These are phyloP conservation scores for Daldinia childiae DNA, from an alignment of 495 filamentous ascomycete genomes.

Conservation along the genomic window DNA sequence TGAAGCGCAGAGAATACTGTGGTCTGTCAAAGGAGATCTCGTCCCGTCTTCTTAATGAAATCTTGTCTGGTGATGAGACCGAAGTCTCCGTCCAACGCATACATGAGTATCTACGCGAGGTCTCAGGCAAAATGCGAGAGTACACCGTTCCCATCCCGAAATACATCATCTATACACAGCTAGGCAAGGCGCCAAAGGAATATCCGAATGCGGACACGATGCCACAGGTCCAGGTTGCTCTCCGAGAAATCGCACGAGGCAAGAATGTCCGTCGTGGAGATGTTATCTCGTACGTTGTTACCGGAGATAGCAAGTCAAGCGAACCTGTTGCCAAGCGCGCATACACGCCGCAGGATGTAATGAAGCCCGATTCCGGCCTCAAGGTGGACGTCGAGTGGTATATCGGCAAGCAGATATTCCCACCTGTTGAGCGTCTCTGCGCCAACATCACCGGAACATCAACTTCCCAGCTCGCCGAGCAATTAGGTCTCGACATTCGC, in stretches of 20 bases:
- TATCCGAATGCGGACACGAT: constrained; percentile 93
- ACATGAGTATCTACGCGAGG: constrained; percentile 88
- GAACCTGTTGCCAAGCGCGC: constrained; percentile 86
- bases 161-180: constrained; percentile 97
- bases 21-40: constrained; percentile 93
- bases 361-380: constrained; percentile 75
- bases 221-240: constrained; percentile 97
- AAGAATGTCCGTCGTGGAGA: constrained; percentile 90
- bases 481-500: constrained; percentile 86
- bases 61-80: constrained; percentile 91
- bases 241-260: constrained; percentile 85
- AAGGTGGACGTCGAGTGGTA: constrained; percentile 95
- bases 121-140: constrained; percentile 83
- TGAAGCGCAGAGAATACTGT: constrained; percentile 97
- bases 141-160: constrained; percentile 76
- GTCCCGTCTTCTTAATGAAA: constrained; percentile 81
- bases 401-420: constrained; percentile 97
- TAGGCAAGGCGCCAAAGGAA: constrained; percentile 90
- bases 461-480: constrained; percentile 85
- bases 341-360: constrained; percentile 84
- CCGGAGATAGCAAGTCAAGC: constrained; percentile 75
- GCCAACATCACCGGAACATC: constrained; percentile 94
- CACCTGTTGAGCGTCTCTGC: constrained; percentile 96
- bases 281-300: constrained; percentile 95
- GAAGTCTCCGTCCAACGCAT: constrained; percentile 89